A percentile compares a stretch with the other conserved stretches of the same genome.
Conservation (phyloP, 2,329 filamentous ascomycete species). For the Mycosphaerelloides madeirae region DNA sequence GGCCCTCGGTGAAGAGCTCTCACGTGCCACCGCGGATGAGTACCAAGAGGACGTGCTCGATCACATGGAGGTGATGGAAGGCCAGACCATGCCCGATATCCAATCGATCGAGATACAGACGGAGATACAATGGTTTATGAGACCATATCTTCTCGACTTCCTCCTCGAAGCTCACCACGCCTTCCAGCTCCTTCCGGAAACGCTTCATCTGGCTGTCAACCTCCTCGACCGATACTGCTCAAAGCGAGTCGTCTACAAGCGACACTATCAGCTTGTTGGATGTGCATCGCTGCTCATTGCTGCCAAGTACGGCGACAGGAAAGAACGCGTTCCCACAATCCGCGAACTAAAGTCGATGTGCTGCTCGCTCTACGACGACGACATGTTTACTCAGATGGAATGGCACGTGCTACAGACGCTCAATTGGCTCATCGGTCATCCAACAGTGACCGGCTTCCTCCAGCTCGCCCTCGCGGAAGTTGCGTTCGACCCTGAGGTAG, state of each 20-base stretch:
- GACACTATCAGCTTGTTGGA: conserved; percentile 96
- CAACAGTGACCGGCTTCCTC: conserved; percentile 90
- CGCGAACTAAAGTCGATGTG: conserved; percentile 98
- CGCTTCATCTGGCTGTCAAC: conserved; percentile 92
- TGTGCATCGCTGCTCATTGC: conserved; percentile 94
- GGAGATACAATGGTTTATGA: conserved; percentile 99
- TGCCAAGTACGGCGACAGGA: conserved; percentile 97
- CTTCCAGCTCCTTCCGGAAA: conserved; percentile 89
- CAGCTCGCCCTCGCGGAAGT: conserved; percentile 77
- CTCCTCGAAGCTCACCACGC: conserved; percentile 94
- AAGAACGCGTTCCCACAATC: conserved; percentile 96
- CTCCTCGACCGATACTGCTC: conserved; percentile 97
- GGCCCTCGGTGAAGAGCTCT: conserved; percentile 83
- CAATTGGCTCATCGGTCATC: conserved; percentile 93
- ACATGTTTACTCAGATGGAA: conserved; percentile 99
- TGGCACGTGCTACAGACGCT: conserved; percentile 98
- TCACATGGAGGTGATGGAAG: conserved; percentile 95
- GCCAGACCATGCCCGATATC: conserved; percentile 88
- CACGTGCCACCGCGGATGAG: conserved; percentile 76
- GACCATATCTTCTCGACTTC: conserved; percentile 96
- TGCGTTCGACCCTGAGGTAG: conserved; percentile 74
- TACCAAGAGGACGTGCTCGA: conserved; percentile 91
- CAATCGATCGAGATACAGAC: conserved; percentile 98
- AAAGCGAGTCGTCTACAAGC: conserved; percentile 95
- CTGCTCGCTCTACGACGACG: conserved; percentile 94